These are phyloP conservation scores for Rehmannia glutinosa DNA, from an alignment of 257 asterid species.

Conservation along the genomic window DNA sequence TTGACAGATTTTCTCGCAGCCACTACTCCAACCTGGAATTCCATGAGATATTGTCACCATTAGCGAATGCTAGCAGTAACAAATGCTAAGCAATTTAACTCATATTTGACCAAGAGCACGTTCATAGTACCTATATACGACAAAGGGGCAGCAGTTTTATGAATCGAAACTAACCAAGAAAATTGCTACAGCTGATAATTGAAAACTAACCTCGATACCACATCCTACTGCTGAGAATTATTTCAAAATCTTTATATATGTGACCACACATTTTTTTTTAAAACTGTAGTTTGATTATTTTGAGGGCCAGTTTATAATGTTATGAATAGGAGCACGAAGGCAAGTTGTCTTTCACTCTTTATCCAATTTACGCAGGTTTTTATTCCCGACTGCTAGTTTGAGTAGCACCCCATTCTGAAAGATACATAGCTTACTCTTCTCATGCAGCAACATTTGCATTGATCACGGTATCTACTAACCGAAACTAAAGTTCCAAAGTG, in stretches of 20 bases:
- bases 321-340: too few species aligned
- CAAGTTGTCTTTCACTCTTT: too few species aligned
- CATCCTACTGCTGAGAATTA: not conserved
- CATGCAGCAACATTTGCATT: not conserved
- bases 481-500: not conserved
- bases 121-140: not conserved
- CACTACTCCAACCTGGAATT: conserved; percentile 60
- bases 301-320: too few species aligned
- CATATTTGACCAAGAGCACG: not conserved
- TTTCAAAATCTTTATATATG: too few species aligned
- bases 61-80: not conserved
- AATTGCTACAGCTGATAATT: not conserved
- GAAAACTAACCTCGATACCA: not conserved
- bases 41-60: conserved; percentile 6
- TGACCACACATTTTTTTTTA: too few species aligned
- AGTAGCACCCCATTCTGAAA: too few species aligned
- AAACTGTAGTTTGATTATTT: too few species aligned
- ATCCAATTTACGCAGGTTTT: too few species aligned
- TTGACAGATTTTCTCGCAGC: conserved; percentile 71
- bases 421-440: not conserved
- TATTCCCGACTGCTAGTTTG: too few species aligned
- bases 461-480: not conserved
- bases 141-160: not conserved
- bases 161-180: not conserved
- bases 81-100: not conserved